Base-by-base conservation (phyloP, 176 grass and related monocot species). In the Microstegium vimineum region DNA sequence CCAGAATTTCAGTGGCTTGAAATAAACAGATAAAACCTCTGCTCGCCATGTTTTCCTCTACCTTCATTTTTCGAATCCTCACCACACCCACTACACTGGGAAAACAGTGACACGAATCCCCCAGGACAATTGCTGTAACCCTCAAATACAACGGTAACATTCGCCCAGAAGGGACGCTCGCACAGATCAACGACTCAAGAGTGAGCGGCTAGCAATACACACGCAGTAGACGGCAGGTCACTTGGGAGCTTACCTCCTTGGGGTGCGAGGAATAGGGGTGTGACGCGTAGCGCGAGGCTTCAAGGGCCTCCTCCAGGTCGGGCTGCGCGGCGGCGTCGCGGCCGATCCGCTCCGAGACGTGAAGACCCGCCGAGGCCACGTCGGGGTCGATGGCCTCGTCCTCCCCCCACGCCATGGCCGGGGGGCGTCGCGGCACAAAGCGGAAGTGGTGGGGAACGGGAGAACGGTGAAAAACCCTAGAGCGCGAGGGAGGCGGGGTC, bases 281-380 rank as follows among this genome's bases (percentile, higher is more conserved):
- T 52, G 92, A 95, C 8, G 96, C 91, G 77, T 98, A 98, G 82
- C 96, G 96, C 72, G 96, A 98, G 45, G 96, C 90, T 87, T 98
- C 96, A 20, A 98, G 89, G 1, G 89, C 87, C 89, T 98, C 96
- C 76, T 98, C 96, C 84, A 98, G 86, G 77, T 98, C 96, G 57
- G 94, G 88, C 66, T 93, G 93, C 23, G 87, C 87, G 79, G 85
- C 88, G 30, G 88, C 89, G 69, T 98, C 96, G 52, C 77, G 89
- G 46, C 84, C 87, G 82, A 98, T 95, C 18, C 96, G 87, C 96
- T 98, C 93, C 54, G 92, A 95, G 34, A 98, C 82, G 74, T 95
- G 90, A 56, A 95, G 87, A 49, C 96, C 96, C 17, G 96, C 93
- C 7, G 90, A 98, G 79, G 91, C 90, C 17, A 98, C 90, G 75